These are phyloP conservation scores for Trypanosoma theileri DNA, from an alignment of 208 protist genomes.

Conservation along the genomic window DNA sequence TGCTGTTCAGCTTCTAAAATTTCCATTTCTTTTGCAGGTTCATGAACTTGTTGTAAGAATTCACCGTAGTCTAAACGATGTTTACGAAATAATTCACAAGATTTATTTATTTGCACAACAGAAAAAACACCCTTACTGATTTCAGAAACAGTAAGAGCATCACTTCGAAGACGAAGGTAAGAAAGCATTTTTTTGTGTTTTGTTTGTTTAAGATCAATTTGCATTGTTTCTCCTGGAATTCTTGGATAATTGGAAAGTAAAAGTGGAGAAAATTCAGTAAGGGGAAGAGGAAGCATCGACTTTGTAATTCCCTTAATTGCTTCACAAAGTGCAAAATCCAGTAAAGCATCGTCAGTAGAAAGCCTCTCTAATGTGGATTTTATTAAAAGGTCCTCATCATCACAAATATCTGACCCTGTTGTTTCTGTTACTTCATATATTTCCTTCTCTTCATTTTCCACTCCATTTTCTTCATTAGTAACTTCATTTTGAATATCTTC, in stretches of 20 bases:
- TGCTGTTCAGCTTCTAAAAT: constrained; percentile 33
- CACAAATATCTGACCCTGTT: not conserved
- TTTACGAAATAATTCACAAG: constrained; percentile 36
- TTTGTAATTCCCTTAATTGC: constrained; percentile 32
- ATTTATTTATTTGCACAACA: constrained; percentile 47
- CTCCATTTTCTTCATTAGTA: not conserved
- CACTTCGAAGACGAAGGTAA: constrained; percentile 39
- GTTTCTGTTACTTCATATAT: constrained; percentile 7
- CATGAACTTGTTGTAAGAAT: constrained; percentile 46
- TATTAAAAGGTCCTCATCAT: constrained; percentile 7
- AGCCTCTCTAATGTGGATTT: constrained; percentile 27
- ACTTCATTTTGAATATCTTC: not conserved
- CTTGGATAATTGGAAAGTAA: constrained; percentile 50
- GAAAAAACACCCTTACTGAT: constrained; percentile 40
- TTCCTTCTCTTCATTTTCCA: not conserved
- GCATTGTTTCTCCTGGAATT: constrained; percentile 23
- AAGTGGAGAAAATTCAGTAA: constrained; percentile 60
- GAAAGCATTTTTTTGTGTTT: constrained; percentile 64
- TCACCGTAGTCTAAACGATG: constrained; percentile 38
- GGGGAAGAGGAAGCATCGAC: constrained; percentile 51
- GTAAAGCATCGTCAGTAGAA: constrained; percentile 32
- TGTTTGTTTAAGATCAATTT: constrained; percentile 71
- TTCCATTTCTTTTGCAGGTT: constrained; percentile 43
- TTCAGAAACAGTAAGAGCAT: constrained; percentile 54
- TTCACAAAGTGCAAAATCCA: constrained; percentile 71